Evolutionary conservation across 768 basidiomycete species (phyloP).

Genomic region (Chlorophyllum brunneum): DNA sequence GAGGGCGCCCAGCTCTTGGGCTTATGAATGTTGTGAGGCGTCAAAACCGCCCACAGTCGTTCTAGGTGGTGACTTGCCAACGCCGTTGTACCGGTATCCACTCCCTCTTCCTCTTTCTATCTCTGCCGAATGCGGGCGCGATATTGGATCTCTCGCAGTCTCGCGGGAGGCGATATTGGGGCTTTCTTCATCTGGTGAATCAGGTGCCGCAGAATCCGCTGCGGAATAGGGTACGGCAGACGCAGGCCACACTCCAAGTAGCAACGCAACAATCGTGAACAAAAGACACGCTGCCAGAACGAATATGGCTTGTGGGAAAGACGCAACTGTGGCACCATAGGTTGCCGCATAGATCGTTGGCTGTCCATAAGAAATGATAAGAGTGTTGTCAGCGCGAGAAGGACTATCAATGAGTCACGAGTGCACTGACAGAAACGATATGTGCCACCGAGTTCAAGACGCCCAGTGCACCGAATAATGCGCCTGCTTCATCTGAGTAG

Average conservation of each 20-base stretch:
- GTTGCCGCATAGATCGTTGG: constrained; percentile 66
- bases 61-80: constrained; percentile 5
- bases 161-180: not conserved
- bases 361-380: constrained; percentile 29
- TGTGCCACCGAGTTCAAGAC: constrained; percentile 64
- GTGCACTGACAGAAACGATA: constrained; percentile 47
- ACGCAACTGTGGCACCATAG: constrained; percentile 60
- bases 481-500: constrained; percentile 45
- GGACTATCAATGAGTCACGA: not conserved
- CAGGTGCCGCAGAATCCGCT: not conserved
- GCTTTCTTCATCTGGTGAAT: not conserved
- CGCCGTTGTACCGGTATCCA: constrained; percentile 5
- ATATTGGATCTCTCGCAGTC: not conserved
- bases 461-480: constrained; percentile 69
- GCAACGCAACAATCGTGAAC: constrained; percentile 40
- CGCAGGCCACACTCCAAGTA: constrained; percentile 32
- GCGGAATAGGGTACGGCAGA: constrained; percentile 1
- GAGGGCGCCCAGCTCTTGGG: not conserved
- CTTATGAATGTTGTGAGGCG: not conserved
- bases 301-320: constrained; percentile 69
- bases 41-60: not conserved
- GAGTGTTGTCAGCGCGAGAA: not conserved
- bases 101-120: not conserved
- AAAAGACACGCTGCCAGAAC: constrained; percentile 54
- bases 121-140: not conserved